phyloP scores from a whole-genome alignment of 805 yeast species.

The Starmerella scarabaei region DNA sequence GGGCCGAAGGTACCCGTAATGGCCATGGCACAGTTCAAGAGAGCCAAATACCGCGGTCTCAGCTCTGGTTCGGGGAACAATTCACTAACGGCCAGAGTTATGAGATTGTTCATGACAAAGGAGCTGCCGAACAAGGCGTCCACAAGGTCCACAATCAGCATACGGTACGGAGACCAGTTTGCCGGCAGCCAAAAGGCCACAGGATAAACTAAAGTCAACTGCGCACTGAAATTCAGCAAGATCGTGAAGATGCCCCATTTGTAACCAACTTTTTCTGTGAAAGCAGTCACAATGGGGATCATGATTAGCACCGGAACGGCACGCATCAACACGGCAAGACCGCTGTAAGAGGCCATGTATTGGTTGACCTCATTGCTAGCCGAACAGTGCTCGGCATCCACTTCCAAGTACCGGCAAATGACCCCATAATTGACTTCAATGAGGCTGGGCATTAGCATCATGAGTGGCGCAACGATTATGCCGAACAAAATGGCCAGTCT shows the following conservation, averaged over 20 bases:
- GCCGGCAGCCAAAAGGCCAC: slow-evolving; percentile 1
- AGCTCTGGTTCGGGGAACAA: not conserved
- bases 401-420: not conserved
- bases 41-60: not conserved
- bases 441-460: not conserved
- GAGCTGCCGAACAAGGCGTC: not conserved
- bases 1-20: not conserved
- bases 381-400: not conserved
- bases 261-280: not conserved
- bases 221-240: not conserved
- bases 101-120: not conserved
- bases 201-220: not conserved
- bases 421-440: not conserved
- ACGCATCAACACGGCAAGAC: not conserved
- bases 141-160: not conserved
- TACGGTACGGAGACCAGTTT: slow-evolving; percentile 1
- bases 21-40: not conserved
- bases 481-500: not conserved
- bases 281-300: slow-evolving; percentile 5
- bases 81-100: not conserved
- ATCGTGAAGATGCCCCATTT: not conserved
- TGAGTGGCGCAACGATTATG: not conserved
- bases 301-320: not conserved
- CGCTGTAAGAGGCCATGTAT: not conserved
- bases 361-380: slow-evolving; percentile 1